These are phyloP conservation scores for Coemansia aciculifera DNA, from an alignment of 192 early-diverging fungal genomes.

Conservation along the genomic window DNA sequence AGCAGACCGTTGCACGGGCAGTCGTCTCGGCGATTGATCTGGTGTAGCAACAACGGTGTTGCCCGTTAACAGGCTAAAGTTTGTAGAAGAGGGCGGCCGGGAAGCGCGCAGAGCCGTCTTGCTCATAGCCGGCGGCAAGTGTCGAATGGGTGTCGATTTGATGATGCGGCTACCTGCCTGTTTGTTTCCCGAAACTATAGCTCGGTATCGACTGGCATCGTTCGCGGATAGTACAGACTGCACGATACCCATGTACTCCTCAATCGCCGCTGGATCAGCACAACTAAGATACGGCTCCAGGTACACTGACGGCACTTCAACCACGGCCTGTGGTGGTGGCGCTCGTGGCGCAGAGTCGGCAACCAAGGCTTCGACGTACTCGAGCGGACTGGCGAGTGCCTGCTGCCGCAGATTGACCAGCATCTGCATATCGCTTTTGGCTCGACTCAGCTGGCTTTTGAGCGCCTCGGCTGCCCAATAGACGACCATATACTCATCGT, in stretches of 20 bases:
- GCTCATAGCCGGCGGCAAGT: not conserved
- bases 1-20: not conserved
- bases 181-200: not conserved
- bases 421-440: constrained; percentile 45
- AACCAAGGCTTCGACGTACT: constrained; percentile 38
- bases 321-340: constrained; percentile 37
- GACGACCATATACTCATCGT: constrained; percentile 52
- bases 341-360: constrained; percentile 19
- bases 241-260: constrained; percentile 17
- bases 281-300: constrained; percentile 33
- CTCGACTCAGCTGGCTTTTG: constrained; percentile 46
- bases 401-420: constrained; percentile 27
- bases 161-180: not conserved
- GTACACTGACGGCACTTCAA: constrained; percentile 30
- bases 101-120: constrained; percentile 15
- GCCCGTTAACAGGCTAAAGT: constrained; percentile 25
- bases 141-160: constrained; percentile 3
- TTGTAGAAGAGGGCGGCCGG: constrained; percentile 16
- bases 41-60: constrained; percentile 45
- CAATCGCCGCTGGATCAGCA: constrained; percentile 17
- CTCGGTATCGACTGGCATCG: not conserved
- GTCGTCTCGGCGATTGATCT: constrained; percentile 29
- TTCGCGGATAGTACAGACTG: constrained; percentile 3
- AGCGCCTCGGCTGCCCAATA: constrained; percentile 39
- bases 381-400: constrained; percentile 29